Evolutionary conservation across 2,329 filamentous ascomycete genomes (phyloP).

Genomic region (Chaetomium strumarium): DNA sequence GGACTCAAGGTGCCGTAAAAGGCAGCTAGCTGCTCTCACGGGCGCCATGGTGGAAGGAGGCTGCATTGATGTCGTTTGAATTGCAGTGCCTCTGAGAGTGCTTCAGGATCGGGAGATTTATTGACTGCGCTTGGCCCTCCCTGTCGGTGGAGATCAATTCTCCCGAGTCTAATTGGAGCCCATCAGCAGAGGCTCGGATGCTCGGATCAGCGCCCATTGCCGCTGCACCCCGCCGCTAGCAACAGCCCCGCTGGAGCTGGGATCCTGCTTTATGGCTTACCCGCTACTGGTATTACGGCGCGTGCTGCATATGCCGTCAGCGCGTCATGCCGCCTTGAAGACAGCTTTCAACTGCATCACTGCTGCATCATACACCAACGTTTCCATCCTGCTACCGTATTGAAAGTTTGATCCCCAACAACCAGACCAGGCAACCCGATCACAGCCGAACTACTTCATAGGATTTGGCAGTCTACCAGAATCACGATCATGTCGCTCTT

Average conservation of each 20-base stretch:
- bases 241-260: not conserved
- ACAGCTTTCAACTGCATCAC: constrained; percentile 3
- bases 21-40: constrained; percentile 10
- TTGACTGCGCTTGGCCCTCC: too few relatives aligned
- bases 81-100: not conserved
- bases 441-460: not conserved
- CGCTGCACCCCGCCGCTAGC: constrained; percentile 5
- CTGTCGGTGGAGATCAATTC: too few relatives aligned
- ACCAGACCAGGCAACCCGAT: too few relatives aligned
- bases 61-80: not conserved
- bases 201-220: not conserved
- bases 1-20: constrained; percentile 16
- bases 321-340: not conserved
- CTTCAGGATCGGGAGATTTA: not conserved
- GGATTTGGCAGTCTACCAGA: not conserved
- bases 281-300: too few relatives aligned
- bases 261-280: not conserved
- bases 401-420: too few relatives aligned
- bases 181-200: not conserved
- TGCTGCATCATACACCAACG: not conserved
- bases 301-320: not conserved
- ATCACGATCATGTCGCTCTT: constrained; percentile 54
- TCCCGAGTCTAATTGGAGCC: not conserved
- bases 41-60: constrained; percentile 14
- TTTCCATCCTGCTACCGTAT: not conserved